These are phyloP conservation scores for Rhizophora mangle DNA, from an alignment of 345 rosid genomes.

Conservation along the genomic window DNA sequence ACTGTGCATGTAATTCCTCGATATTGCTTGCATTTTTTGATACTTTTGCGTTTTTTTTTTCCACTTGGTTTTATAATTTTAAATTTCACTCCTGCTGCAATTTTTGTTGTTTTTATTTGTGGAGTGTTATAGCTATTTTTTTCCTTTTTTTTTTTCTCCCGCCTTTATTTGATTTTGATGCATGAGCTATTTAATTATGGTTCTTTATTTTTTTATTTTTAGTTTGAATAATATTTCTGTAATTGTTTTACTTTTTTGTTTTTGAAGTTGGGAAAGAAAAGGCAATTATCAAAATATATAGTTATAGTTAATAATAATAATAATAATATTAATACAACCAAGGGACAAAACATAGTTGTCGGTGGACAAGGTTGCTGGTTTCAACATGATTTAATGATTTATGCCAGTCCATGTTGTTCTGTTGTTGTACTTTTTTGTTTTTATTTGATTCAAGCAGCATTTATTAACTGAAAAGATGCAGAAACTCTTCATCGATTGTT, in stretches of 20 bases:
- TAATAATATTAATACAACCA: background rate
- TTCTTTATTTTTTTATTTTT: too few relatives aligned
- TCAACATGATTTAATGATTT: background rate
- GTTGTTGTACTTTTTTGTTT: background rate
- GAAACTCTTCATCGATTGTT: background rate
- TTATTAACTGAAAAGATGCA: background rate
- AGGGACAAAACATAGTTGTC: background rate
- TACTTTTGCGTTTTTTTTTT: too few relatives aligned
- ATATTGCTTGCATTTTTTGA: too few relatives aligned
- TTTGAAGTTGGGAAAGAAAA: background rate
- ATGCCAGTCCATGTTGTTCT: background rate
- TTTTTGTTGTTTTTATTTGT: too few relatives aligned
- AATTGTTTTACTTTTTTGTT: background rate
- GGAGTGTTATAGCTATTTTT: too few relatives aligned
- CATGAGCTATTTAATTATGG: too few relatives aligned
- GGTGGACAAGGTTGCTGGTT: slow-evolving; percentile 4
- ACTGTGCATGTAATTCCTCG: too few relatives aligned
- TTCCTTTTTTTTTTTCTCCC: too few relatives aligned
- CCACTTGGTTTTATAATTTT: too few relatives aligned
- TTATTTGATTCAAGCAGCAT: background rate
- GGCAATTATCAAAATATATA: background rate
- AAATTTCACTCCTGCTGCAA: too few relatives aligned
- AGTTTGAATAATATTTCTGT: too few relatives aligned
- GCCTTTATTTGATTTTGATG: too few relatives aligned
- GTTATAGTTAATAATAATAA: background rate